Base-by-base conservation (phyloP, 2,329 filamentous ascomycete species). In the Ophiostoma sp. region DNA sequence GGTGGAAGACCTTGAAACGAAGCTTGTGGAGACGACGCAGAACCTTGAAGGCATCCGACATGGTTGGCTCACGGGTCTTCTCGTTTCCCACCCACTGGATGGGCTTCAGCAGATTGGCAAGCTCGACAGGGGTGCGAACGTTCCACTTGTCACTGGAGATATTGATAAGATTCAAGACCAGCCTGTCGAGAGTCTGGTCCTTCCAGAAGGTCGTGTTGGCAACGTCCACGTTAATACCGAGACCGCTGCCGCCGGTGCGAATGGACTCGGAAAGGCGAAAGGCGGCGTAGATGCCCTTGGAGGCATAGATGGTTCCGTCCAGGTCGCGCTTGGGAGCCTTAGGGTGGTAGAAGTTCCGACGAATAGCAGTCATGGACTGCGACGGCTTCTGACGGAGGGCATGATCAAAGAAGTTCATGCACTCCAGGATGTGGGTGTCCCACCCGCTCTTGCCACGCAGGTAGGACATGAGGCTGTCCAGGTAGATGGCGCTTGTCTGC, bases 181-280 rank as follows among this genome's bases (percentile, higher is more conserved):
- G 73, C 2, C 82, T 77, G 22, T 83, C 82, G 4, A 88, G 70
- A 0, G 78, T 79, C 63, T 83, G 81, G 1, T 79, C 81, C 0
- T 82, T 86, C 92, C 93, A 98, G 83, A 99, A 99, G 15, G 92
- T 93, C 0, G 93, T 93, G 79, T 98, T 97, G 73, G 95, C 92
- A 39, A 97, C 92, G 78, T 99, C 95, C 12, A 97, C 90, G 77
- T 98, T 98, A 79, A 99, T 84, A 0, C 92, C 89, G 6, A 98
- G 85, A 9, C 89, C 89, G 33, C 88, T 87, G 42, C 88, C 86
- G 1, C 84, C 82, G 73, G 75, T 78, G 74, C 77, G 81, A 78
- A 80, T 83, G 74, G 78, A 80, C 79, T 93, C 87, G 64, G 91
- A 92, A 28, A 95, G 87, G 57, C 94, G 90, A 70, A 98, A 90